Evolutionary conservation across 768 basidiomycete species (phyloP).

Genomic region (Phaeotremella skinneri): DNA sequence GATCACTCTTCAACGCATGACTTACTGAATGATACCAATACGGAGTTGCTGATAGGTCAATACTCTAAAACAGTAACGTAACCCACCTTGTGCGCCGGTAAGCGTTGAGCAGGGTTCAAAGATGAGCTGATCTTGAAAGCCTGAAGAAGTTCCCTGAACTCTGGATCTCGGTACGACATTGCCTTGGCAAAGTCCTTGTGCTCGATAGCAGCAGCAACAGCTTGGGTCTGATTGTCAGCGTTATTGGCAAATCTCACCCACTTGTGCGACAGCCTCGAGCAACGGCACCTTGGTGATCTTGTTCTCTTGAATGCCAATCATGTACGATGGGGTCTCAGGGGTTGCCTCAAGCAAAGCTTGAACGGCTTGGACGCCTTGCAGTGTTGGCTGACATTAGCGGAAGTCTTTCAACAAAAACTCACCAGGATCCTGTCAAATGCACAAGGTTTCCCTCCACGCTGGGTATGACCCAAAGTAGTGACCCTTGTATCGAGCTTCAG

Average conservation of each 20-base stretch:
- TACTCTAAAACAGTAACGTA: not conserved
- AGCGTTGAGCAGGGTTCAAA: slow-evolving; percentile 58
- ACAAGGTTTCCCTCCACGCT: slow-evolving; percentile 89
- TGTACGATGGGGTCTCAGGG: slow-evolving; percentile 88
- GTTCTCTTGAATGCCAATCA: slow-evolving; percentile 95
- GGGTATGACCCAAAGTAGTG: slow-evolving; percentile 94
- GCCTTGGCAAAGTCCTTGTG: slow-evolving; percentile 81
- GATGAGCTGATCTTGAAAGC: slow-evolving; percentile 77
- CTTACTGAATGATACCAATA: slow-evolving; percentile 55
- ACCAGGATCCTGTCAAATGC: slow-evolving; percentile 91
- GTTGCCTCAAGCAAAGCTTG: slow-evolving; percentile 79
- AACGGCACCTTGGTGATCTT: slow-evolving; percentile 89
- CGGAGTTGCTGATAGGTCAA: slow-evolving; percentile 46
- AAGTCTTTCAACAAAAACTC: slow-evolving; percentile 37
- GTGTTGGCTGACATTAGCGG: slow-evolving; percentile 65
- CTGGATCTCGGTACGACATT: slow-evolving; percentile 82
- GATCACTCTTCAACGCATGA: too few relatives aligned
- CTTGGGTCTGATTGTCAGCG: slow-evolving; percentile 64
- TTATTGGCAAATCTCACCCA: slow-evolving; percentile 42
- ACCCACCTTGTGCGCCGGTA: slow-evolving; percentile 55
- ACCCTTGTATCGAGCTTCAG: slow-evolving; percentile 93
- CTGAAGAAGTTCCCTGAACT: slow-evolving; percentile 80
- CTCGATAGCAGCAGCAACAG: slow-evolving; percentile 76
- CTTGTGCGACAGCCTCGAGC: slow-evolving; percentile 88
- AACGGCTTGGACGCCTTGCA: slow-evolving; percentile 95